phyloP scores from a whole-genome alignment of 2,329 filamentous ascomycete genomes.

The Colletotrichum salicis region DNA sequence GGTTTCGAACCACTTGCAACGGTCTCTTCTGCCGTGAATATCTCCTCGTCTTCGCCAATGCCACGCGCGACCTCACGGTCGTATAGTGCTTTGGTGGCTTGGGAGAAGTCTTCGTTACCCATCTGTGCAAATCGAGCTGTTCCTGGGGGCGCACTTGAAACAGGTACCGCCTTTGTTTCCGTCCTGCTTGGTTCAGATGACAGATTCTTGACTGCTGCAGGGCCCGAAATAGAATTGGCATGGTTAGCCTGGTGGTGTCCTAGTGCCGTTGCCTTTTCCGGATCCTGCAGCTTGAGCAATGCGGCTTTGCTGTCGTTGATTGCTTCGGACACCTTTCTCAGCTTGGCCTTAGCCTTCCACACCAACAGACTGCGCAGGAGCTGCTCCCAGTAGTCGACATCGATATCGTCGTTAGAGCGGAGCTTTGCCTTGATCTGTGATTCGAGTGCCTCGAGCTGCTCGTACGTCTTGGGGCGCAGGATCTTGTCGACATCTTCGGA shows the following conservation, averaged over 20 bases:
- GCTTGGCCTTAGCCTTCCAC: constrained; percentile 90
- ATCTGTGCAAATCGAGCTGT: constrained; percentile 76
- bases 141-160: constrained; percentile 57
- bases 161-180: constrained; percentile 38
- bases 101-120: constrained; percentile 82
- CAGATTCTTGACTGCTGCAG: constrained; percentile 25
- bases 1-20: constrained; percentile 73
- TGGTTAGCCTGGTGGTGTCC: constrained; percentile 35
- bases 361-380: constrained; percentile 84
- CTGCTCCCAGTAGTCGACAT: constrained; percentile 98
- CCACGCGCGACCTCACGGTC: constrained; percentile 93
- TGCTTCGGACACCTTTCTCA: constrained; percentile 80
- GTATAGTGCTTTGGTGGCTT: constrained; percentile 88
- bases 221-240: constrained; percentile 49
- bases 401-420: constrained; percentile 88
- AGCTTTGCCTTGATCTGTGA: constrained; percentile 88
- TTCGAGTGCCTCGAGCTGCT: constrained; percentile 88
- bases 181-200: constrained; percentile 38
- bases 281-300: constrained; percentile 72
- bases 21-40: constrained; percentile 90
- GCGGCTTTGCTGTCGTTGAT: constrained; percentile 73
- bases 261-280: constrained; percentile 68
- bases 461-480: constrained; percentile 83
- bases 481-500: constrained; percentile 89
- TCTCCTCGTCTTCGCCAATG: constrained; percentile 92